Conservation (phyloP, 78 protist species). For the Chrysochromulina parva region DNA sequence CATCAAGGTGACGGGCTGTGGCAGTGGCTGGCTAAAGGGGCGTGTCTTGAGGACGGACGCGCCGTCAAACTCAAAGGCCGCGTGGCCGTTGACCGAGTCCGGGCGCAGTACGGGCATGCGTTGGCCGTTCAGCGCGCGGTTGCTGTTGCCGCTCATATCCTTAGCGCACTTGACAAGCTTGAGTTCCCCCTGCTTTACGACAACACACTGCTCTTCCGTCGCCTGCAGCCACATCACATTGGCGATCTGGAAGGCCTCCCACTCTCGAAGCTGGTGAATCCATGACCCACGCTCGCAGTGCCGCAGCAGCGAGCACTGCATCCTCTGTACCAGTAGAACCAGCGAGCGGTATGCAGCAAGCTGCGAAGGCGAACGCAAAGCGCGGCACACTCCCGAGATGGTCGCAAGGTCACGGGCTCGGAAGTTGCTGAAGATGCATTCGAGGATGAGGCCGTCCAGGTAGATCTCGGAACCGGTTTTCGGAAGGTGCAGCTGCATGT, state of each 20-base stretch:
- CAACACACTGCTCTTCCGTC: too few species aligned
- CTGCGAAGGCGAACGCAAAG: background rate
- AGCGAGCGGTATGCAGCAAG: background rate
- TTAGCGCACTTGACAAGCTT: background rate
- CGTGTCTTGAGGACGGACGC: background rate
- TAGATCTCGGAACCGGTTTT: background rate
- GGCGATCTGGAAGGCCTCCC: background rate
- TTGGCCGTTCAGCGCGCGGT: background rate
- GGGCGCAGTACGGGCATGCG: background rate
- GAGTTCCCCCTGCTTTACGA: background rate
- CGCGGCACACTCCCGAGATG: background rate
- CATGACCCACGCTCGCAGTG: background rate
- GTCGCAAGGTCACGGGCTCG: background rate
- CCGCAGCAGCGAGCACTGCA: background rate
- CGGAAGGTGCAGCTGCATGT: too few species aligned
- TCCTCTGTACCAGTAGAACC: background rate
- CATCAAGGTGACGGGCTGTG: background rate
- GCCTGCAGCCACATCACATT: background rate
- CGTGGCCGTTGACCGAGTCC: background rate
- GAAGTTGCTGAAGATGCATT: background rate
- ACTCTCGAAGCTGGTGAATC: background rate
- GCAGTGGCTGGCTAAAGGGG: background rate
- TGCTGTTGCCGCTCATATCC: background rate
- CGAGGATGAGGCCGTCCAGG: background rate
- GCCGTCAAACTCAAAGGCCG: background rate